These are phyloP conservation scores for Oryza longistaminata DNA, from an alignment of 176 grass and related monocot genomes.

Conservation along the genomic window DNA sequence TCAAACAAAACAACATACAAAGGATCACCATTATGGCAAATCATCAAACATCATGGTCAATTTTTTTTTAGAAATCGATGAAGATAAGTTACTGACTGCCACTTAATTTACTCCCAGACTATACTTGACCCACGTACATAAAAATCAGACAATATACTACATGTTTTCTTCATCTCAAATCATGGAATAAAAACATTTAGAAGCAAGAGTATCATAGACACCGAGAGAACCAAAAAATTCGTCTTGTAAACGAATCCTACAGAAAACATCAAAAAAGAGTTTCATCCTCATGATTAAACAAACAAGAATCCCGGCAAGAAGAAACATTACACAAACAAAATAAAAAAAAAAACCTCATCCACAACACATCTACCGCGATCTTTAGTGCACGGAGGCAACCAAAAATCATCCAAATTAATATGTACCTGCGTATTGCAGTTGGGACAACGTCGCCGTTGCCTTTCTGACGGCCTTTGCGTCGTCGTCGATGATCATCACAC, in stretches of 20 bases:
- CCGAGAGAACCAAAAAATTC: background rate
- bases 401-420: too few relatives aligned
- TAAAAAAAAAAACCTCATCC: too few relatives aligned
- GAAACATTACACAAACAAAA: too few relatives aligned
- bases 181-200: background rate
- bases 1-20: background rate
- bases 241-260: background rate
- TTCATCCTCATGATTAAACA: background rate
- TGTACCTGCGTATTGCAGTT: background rate
- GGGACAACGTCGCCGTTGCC: background rate
- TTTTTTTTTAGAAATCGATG: background rate
- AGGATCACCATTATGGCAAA: background rate
- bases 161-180: background rate
- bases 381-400: too few relatives aligned
- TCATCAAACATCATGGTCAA: background rate
- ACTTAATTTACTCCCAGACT: background rate
- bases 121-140: background rate
- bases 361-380: too few relatives aligned
- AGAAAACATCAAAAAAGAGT: background rate
- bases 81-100: background rate
- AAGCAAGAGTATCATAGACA: background rate
- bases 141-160: background rate
- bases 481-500: constrained; percentile 2
- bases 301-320: too few relatives aligned
- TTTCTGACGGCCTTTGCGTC: background rate